Evolutionary conservation across 108 stramenopile species (phyloP).

Genomic region (Nannochloropsis salina): DNA sequence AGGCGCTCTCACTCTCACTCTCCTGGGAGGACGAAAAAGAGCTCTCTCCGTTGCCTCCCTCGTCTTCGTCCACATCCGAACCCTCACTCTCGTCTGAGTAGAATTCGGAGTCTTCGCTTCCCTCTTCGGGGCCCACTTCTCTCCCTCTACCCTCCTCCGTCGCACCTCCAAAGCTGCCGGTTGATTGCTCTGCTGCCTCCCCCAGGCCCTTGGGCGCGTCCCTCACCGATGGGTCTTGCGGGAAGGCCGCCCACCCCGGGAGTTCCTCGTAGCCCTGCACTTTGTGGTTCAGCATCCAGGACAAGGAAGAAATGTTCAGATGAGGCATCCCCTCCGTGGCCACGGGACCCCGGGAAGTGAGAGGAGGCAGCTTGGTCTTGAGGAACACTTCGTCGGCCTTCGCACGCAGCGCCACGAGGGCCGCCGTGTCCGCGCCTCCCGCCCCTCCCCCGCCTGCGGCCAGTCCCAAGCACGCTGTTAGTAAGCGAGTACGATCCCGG

Average conservation of each 20-base stretch:
- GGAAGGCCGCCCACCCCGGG: conserved; percentile 71
- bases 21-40: conserved; percentile 23
- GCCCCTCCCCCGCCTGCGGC: conserved; percentile 56
- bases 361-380: conserved; percentile 43
- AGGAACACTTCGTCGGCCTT: conserved; percentile 28
- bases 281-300: conserved; percentile 52
- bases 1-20: conserved; percentile 19
- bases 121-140: neutral
- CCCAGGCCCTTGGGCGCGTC: conserved; percentile 47
- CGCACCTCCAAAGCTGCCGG: neutral
- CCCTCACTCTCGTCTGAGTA: conserved; percentile 24
- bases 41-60: neutral
- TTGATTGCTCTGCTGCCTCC: conserved; percentile 25
- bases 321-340: conserved; percentile 24
- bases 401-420: conserved; percentile 39
- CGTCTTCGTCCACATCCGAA: conserved; percentile 14
- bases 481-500: conserved; percentile 84
- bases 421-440: conserved; percentile 34
- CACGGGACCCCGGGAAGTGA: conserved; percentile 18
- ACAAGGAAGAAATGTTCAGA: conserved; percentile 49
- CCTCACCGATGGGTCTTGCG: conserved; percentile 69
- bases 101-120: conserved; percentile 27
- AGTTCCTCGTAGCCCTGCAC: conserved; percentile 67
- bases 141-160: neutral
- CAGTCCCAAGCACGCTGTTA: conserved; percentile 67